Conservation (phyloP, 2,329 filamentous ascomycete genomes). For the Fusarium coffeatum region DNA sequence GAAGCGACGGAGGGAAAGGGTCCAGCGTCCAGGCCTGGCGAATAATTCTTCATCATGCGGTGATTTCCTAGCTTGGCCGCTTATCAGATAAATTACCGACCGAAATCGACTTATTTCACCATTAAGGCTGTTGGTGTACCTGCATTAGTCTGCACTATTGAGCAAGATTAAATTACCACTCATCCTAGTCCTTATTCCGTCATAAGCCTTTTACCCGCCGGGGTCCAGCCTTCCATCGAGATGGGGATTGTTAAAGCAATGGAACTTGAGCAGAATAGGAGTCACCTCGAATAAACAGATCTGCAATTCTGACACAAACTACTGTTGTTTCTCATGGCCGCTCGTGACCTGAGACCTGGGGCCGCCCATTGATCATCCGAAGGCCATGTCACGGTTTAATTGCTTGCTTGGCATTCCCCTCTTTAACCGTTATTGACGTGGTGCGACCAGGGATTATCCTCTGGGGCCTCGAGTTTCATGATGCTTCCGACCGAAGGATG, state of each 20-base stretch:
- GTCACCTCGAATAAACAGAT: conserved; percentile 13
- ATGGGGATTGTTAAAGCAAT: neutral
- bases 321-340: conserved; percentile 7
- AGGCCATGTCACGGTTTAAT: conserved; percentile 36
- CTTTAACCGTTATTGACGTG: conserved; percentile 35
- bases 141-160: conserved; percentile 35
- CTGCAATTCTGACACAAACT: conserved; percentile 15
- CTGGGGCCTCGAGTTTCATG: conserved; percentile 41
- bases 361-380: conserved; percentile 28
- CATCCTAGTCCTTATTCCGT: conserved; percentile 12
- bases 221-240: neutral
- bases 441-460: conserved; percentile 24
- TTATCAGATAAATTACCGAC: conserved; percentile 32
- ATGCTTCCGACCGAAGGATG: conserved; percentile 40
- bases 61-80: conserved; percentile 27
- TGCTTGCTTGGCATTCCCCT: conserved; percentile 37
- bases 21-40: conserved; percentile 15
- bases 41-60: conserved; percentile 21
- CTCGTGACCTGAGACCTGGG: conserved; percentile 22
- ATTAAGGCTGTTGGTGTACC: conserved; percentile 28
- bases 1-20: conserved; percentile 27
- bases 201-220: conserved; percentile 4
- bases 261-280: conserved; percentile 10
- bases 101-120: conserved; percentile 31
- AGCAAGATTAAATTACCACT: conserved; percentile 31